Base-by-base conservation (phyloP, 2,329 filamentous ascomycete genomes). In the Hymenoscyphus repandus region DNA sequence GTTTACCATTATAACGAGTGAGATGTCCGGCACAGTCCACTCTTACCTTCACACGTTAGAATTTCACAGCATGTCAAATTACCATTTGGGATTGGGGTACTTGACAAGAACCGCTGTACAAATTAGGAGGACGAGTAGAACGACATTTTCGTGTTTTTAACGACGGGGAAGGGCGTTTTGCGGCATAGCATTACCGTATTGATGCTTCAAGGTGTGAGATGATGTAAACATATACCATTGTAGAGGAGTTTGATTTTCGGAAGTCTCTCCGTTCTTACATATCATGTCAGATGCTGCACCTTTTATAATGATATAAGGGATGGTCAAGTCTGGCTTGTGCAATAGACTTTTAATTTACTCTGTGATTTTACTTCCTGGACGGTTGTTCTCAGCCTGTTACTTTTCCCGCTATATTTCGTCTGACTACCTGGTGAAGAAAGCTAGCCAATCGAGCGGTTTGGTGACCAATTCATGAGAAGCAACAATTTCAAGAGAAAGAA, bases 1-100 rank as follows among this genome's bases (percentile, higher is more conserved):
- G 61, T 63, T 17, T 63, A 63, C 54, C 61, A 63, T 50, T 61
- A 62, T 43, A 61, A 63, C 32, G 59, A 62, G 54, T 62, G 56
- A 62, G 52, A 53, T 45, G 55, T 58, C 59, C 30, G 55, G 55
- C 40, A 62, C 52, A 62, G 38, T 55, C 48, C 53, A 57, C 54
- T 59, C 49, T 48, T 54, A 55, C 47, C 47, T 59, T 58, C 50
- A 44, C 42, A 54, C 49, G 32, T 56, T 52, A 51, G 53, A 11
- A 22, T 5, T 20, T 54, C 27, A 39, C 45, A 20, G 34, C 36
- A 51, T 50, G 44, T 38, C 54, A 54, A 50, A n/a, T 13, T 27
- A 34, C 20, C 13, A 38, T 37, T 46, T 37, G 18, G 36, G 32
- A 17, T 17, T 17, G 12, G 3, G 3, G 12, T 5, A 11, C 15